Evolutionary conservation across 176 grass and related monocot species (phyloP).

Genomic region (Oryza nivara): DNA sequence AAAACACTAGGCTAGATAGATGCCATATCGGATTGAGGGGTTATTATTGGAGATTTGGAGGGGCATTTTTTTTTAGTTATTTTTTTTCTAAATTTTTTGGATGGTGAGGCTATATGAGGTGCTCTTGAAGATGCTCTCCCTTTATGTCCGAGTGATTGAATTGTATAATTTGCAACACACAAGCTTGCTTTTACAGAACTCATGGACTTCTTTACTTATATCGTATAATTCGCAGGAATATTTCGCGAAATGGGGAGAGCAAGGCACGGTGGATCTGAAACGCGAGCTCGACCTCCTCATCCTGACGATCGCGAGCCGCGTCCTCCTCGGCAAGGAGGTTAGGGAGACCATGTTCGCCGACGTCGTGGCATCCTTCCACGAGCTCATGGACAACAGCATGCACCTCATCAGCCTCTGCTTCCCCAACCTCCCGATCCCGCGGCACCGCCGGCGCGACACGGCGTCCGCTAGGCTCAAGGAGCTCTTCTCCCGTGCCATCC

Average conservation of each 20-base stretch:
- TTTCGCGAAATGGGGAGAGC: constrained; percentile 64
- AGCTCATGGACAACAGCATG: constrained; percentile 54
- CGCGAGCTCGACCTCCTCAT: constrained; percentile 58
- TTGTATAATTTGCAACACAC: too few species aligned
- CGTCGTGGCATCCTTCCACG: constrained; percentile 45
- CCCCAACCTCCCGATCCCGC: constrained; percentile 56
- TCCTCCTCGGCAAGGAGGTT: constrained; percentile 58
- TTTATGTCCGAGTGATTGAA: too few species aligned
- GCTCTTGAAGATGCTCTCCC: too few species aligned
- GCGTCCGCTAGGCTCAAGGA: constrained; percentile 52
- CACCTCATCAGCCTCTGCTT: constrained; percentile 50
- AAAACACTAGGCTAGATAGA: too few species aligned
- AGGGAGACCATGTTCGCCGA: constrained; percentile 56
- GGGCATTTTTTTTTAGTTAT: too few species aligned
- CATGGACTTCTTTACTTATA: too few species aligned
- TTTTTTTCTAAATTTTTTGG: too few species aligned
- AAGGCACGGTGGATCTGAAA: constrained; percentile 58
- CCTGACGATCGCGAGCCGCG: constrained; percentile 48
- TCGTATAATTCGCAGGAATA: constrained; percentile 35
- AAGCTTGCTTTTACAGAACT: too few species aligned
- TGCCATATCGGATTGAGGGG: too few species aligned
- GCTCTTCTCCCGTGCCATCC: constrained; percentile 63
- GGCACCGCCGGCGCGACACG: constrained; percentile 51
- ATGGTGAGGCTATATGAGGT: too few species aligned
- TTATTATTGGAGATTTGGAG: too few species aligned